Evolutionary conservation across 2,329 filamentous ascomycete genomes (phyloP).

Genomic region (Pseudocercospora cruenta): DNA sequence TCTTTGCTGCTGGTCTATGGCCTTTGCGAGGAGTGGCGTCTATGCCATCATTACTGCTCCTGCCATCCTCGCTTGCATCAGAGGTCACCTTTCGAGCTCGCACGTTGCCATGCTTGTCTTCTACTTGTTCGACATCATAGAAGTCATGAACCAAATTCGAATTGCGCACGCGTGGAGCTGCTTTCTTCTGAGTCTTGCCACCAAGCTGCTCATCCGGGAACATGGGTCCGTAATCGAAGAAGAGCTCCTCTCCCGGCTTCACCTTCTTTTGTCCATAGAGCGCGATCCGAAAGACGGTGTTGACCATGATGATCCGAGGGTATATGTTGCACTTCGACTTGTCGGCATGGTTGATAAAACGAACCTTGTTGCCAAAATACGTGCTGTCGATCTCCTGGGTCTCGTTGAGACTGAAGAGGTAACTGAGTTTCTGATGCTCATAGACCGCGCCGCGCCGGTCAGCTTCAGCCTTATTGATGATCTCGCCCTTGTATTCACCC

Average conservation of each 20-base stretch:
- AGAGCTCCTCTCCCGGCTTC: slow-evolving; percentile 72
- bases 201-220: slow-evolving; percentile 36
- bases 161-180: slow-evolving; percentile 31
- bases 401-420: slow-evolving; percentile 59
- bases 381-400: slow-evolving; percentile 68
- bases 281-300: slow-evolving; percentile 73
- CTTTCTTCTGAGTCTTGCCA: slow-evolving; percentile 25
- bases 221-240: slow-evolving; percentile 72
- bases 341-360: slow-evolving; percentile 80
- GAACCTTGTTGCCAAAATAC: slow-evolving; percentile 76
- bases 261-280: slow-evolving; percentile 71
- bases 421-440: slow-evolving; percentile 65
- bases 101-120: slow-evolving; percentile 29
- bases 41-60: background rate
- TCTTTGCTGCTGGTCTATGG: background rate
- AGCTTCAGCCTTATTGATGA: slow-evolving; percentile 71
- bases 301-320: slow-evolving; percentile 71
- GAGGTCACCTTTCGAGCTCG: slow-evolving; percentile 24
- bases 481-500: slow-evolving; percentile 79
- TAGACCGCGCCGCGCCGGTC: slow-evolving; percentile 70
- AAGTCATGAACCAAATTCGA: slow-evolving; percentile 27
- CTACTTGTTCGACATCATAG: slow-evolving; percentile 28
- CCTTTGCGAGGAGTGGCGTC: background rate
- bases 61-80: slow-evolving; percentile 21
- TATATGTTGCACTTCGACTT: slow-evolving; percentile 62